phyloP scores from a whole-genome alignment of 169 alveolate species.

The Cryptosporidium tyzzeri region DNA sequence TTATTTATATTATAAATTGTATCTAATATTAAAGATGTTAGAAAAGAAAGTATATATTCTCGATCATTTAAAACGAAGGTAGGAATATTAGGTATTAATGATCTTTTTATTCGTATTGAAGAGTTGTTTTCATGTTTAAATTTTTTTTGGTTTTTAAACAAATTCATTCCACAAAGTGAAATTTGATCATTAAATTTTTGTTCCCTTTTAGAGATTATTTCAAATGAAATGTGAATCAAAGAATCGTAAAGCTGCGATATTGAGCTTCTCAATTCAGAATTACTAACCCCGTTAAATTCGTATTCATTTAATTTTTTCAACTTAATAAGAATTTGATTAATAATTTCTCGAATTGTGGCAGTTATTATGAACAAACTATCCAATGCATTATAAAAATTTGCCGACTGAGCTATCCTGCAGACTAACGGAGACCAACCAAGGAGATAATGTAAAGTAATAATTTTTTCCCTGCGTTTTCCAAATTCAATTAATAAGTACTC shows the following conservation, averaged over 20 bases:
- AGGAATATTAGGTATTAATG: conserved; percentile 50
- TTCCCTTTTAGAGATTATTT: conserved; percentile 36
- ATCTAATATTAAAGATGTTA: conserved; percentile 29
- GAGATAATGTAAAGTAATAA: conserved; percentile 23
- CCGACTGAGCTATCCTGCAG: conserved; percentile 39
- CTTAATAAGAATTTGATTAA: conserved; percentile 1
- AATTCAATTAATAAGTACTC: conserved; percentile 40
- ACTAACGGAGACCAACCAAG: conserved; percentile 67
- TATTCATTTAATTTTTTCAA: not conserved
- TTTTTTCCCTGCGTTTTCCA: conserved; percentile 40
- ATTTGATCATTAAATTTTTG: conserved; percentile 30
- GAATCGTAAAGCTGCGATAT: not conserved
- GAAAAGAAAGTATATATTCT: conserved; percentile 28
- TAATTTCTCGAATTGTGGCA: conserved; percentile 16
- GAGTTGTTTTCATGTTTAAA: not conserved
- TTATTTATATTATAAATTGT: conserved; percentile 16
- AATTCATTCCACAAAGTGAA: conserved; percentile 12
- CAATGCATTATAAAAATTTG: not conserved
- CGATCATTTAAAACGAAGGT: conserved; percentile 19
- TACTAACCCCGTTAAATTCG: not conserved
- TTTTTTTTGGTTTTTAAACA: conserved; percentile 5
- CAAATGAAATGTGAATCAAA: conserved; percentile 6
- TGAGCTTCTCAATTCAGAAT: not conserved
- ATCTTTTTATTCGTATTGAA: conserved; percentile 28
- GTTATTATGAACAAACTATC: conserved; percentile 17